Evolutionary conservation across 1,284 basidiomycete species (phyloP).

Genomic region (Leucoagaricus sp.): DNA sequence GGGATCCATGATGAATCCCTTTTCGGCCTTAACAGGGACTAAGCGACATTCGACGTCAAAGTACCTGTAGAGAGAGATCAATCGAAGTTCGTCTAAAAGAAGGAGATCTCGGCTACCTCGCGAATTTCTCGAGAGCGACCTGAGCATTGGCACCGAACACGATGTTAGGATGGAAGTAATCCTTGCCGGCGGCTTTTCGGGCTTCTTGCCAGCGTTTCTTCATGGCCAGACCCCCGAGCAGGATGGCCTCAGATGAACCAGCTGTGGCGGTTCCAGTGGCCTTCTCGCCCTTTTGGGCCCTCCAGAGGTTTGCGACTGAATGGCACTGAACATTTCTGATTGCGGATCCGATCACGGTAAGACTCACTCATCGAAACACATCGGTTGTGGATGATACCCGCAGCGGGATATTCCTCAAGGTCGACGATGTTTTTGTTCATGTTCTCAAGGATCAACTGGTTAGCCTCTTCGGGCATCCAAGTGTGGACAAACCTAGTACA

Average conservation of each 20-base stretch:
- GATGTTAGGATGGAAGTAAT: slow-evolving; percentile 59
- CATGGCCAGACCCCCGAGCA: slow-evolving; percentile 74
- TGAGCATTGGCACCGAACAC: slow-evolving; percentile 70
- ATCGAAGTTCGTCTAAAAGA: not conserved
- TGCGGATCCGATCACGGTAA: not conserved
- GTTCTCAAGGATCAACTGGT: slow-evolving; percentile 61
- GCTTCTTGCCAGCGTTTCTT: slow-evolving; percentile 76
- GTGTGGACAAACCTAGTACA: slow-evolving; percentile 49
- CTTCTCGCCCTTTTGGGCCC: slow-evolving; percentile 56
- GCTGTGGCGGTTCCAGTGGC: slow-evolving; percentile 73
- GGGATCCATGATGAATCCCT: slow-evolving; percentile 64
- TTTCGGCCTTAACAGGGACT: slow-evolving; percentile 51
- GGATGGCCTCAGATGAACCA: slow-evolving; percentile 75
- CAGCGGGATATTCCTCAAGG: slow-evolving; percentile 72
- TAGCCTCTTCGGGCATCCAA: slow-evolving; percentile 61
- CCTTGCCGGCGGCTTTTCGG: slow-evolving; percentile 65
- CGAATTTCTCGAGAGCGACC: slow-evolving; percentile 69
- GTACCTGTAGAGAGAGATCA: slow-evolving; percentile 41
- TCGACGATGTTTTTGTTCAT: slow-evolving; percentile 70
- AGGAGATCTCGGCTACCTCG: slow-evolving; percentile 28
- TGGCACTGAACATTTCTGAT: not conserved
- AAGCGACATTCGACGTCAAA: slow-evolving; percentile 67
- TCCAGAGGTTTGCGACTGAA: slow-evolving; percentile 69
- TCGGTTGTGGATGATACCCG: slow-evolving; percentile 55
- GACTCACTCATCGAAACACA: slow-evolving; percentile 57